phyloP scores from a whole-genome alignment of 345 rosid species.

The Corchorus olitorius region DNA sequence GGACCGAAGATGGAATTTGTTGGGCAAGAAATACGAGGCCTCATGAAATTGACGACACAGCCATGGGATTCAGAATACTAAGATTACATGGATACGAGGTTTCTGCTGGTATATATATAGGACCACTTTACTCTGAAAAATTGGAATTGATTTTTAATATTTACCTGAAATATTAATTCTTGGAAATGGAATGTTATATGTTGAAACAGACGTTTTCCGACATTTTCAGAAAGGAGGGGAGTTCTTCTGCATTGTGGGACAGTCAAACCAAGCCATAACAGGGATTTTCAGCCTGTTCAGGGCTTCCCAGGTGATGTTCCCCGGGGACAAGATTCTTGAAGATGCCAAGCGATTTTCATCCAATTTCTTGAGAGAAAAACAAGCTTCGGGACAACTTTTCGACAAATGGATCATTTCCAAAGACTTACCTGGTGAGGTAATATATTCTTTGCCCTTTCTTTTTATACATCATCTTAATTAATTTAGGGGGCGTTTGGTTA shows the following conservation, averaged over 20 bases:
- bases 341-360: conserved; percentile 57
- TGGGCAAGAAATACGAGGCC: conserved; percentile 89
- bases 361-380: conserved; percentile 55
- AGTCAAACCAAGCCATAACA: conserved; percentile 87
- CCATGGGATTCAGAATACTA: conserved; percentile 89
- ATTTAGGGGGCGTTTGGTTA: too few species aligned
- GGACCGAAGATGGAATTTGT: conserved; percentile 81
- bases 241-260: conserved; percentile 79
- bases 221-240: conserved; percentile 66
- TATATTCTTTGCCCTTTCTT: background rate
- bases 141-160: too few species aligned
- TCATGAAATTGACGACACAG: conserved; percentile 86
- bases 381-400: conserved; percentile 50
- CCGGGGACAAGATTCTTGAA: conserved; percentile 69
- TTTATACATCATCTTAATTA: too few species aligned
- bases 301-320: conserved; percentile 77
- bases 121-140: background rate
- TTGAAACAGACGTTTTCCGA: conserved; percentile 65
- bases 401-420: conserved; percentile 97
- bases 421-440: conserved; percentile 94
- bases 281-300: conserved; percentile 84
- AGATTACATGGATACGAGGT: conserved; percentile 77
- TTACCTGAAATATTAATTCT: background rate
- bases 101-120: conserved; percentile 49
- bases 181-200: background rate